phyloP scores from a whole-genome alignment of 345 rosid species.

The Rhizophora mangle region DNA sequence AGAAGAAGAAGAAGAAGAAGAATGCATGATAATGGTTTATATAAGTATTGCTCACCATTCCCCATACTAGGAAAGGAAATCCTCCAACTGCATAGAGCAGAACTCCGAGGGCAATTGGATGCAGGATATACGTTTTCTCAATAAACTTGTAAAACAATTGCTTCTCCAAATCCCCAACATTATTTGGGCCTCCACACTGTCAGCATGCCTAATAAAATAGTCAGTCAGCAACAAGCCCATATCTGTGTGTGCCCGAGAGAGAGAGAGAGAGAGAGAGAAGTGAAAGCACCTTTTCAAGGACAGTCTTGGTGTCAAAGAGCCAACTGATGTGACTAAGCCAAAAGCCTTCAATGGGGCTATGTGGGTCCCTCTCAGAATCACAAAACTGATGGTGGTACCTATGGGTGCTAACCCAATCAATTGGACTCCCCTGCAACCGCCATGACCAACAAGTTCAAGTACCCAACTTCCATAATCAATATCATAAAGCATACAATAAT shows the following conservation, averaged over 20 bases:
- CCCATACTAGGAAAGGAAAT: constrained; percentile 84
- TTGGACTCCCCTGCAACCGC: constrained; percentile 56
- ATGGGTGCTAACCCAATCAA: constrained; percentile 93
- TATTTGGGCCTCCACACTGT: constrained; percentile 75
- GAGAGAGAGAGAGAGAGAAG: background rate
- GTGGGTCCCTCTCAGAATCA: constrained; percentile 88
- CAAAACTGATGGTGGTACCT: constrained; percentile 85
- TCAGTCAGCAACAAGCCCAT: constrained; percentile 1
- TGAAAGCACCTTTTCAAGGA: constrained; percentile 49
- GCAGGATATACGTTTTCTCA: constrained; percentile 55
- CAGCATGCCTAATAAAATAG: constrained; percentile 12
- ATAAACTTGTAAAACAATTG: constrained; percentile 74
- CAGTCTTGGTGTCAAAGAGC: constrained; percentile 63
- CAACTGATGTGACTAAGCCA: constrained; percentile 90
- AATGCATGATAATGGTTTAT: background rate
- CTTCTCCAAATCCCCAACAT: constrained; percentile 82
- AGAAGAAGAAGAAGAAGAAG: too few species aligned
- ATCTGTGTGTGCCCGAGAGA: background rate
- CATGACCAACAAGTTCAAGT: background rate
- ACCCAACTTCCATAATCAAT: too few species aligned
- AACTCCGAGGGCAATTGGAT: constrained; percentile 61
- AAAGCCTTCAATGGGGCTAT: constrained; percentile 88
- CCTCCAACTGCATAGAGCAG: constrained; percentile 69
- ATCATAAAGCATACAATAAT: too few species aligned
- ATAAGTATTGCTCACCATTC: constrained; percentile 59